Base-by-base conservation (phyloP, 352 stramenopile genomes). In the Plasmopara muralis region DNA sequence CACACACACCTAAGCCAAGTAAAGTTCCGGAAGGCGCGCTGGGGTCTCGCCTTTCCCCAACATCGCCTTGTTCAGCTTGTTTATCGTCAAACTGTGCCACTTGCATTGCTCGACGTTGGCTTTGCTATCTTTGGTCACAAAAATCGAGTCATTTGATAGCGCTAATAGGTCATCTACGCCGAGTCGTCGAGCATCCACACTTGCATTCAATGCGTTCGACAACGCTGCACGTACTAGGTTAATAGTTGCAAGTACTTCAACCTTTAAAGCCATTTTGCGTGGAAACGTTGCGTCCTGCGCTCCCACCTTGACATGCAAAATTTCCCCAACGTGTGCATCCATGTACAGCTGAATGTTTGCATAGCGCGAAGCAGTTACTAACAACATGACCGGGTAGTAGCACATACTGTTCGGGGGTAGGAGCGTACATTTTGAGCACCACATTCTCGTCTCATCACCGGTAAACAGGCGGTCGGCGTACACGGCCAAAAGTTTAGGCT, bases 341-440 rank as follows among this genome's bases (percentile, higher is more conserved):
- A 87, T 74, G 43, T 79, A 65, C 9, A 93, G 42, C 62, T 81
- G 87, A 53, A 90, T 80, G 50, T 85, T 89, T 0, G 69, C 64
- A 31, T 64, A 28, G 28, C 48, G 55, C 9, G 66, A 67, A 33
- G 70, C 70, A 47, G 66, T 67, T 25, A 81, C 57, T 6, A 85
- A 45, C 42, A 81, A 30, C 64, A 89, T 59, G 25, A 83, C 73
- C 9, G 80, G 67, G 20, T 84, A 85, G 55, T 89, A 93, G 3
- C 64, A 63, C 15, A 74, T 39, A 6, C 60, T 69, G 30, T 72
- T 67, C 9, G 80, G 74, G 7, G 83, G 83, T 30, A 93, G 49
- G 37, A 93, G 54, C 34, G 83, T 93, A 47, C 74, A 89, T 47
- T 89, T 88, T 43, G 63, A 76, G 57, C 80, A 87, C 53, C 83